phyloP scores from a whole-genome alignment of 192 early-diverging fungal species.

The Mortierella antarctica region DNA sequence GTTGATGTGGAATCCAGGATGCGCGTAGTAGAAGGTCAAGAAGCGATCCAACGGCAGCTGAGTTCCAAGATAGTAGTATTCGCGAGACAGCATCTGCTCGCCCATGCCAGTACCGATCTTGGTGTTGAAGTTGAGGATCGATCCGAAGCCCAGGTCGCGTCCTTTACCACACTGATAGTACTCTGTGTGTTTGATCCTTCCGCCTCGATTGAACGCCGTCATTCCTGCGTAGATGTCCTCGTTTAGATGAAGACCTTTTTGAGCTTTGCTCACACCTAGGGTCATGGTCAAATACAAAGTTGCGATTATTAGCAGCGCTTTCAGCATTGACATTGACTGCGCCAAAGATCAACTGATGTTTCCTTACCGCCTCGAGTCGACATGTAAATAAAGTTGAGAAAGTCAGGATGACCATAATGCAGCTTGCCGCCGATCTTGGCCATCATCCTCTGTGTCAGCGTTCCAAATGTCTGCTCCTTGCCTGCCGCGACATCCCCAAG shows the following conservation, averaged over 20 bases:
- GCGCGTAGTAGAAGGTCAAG: conserved; percentile 90
- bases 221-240: conserved; percentile 96
- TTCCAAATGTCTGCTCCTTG: conserved; percentile 90
- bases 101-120: conserved; percentile 95
- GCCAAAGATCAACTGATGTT: not conserved
- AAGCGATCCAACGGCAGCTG: conserved; percentile 87
- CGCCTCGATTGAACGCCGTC: conserved; percentile 87
- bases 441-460: conserved; percentile 86
- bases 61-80: conserved; percentile 90
- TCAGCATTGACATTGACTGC: not conserved
- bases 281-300: not conserved
- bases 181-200: conserved; percentile 89
- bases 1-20: conserved; percentile 91
- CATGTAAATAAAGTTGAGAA: conserved; percentile 90
- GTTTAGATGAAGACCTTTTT: conserved; percentile 90
- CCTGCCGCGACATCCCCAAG: conserved; percentile 92
- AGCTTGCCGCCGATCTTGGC: conserved; percentile 85
- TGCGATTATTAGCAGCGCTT: not conserved
- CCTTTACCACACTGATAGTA: conserved; percentile 95
- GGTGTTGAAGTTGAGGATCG: conserved; percentile 89
- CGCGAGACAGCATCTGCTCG: conserved; percentile 93
- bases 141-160: conserved; percentile 89
- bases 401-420: conserved; percentile 93
- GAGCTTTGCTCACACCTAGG: conserved; percentile 83
- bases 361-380: conserved; percentile 78